Conservation (phyloP, 495 filamentous ascomycete genomes). For the Hypoxylon lienhwacheense region DNA sequence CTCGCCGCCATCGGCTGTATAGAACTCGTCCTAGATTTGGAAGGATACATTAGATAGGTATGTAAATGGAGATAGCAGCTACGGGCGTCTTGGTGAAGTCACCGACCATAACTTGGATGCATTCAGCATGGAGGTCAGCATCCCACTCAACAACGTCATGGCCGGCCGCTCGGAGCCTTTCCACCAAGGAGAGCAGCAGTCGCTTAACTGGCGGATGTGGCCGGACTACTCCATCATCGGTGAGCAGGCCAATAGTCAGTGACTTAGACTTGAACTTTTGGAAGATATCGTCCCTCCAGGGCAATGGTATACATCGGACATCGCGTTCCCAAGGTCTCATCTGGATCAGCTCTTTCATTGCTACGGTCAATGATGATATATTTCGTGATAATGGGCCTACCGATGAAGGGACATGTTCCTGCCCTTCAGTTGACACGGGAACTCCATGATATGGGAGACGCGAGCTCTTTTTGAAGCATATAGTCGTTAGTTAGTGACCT, state of each 20-base stretch:
- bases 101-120: slow-evolving; percentile 58
- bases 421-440: slow-evolving; percentile 58
- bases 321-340: slow-evolving; percentile 86
- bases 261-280: slow-evolving; percentile 55
- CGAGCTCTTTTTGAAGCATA: slow-evolving; percentile 15
- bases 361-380: slow-evolving; percentile 72
- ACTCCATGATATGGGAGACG: slow-evolving; percentile 60
- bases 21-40: slow-evolving; percentile 49
- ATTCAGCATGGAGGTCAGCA: slow-evolving; percentile 60
- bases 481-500: neutral
- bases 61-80: neutral
- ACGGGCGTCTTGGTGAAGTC: neutral
- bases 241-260: slow-evolving; percentile 69
- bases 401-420: slow-evolving; percentile 77
- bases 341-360: slow-evolving; percentile 66
- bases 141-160: slow-evolving; percentile 71
- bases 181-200: slow-evolving; percentile 64
- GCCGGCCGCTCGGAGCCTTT: slow-evolving; percentile 63
- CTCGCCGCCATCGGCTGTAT: slow-evolving; percentile 58
- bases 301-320: slow-evolving; percentile 68
- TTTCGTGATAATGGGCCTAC: slow-evolving; percentile 83
- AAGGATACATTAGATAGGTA: neutral
- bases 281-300: slow-evolving; percentile 64
- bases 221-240: slow-evolving; percentile 72
- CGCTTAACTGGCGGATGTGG: slow-evolving; percentile 76